phyloP scores from a whole-genome alignment of 2,329 filamentous ascomycete genomes.

The Fusarium brachygibbosum region DNA sequence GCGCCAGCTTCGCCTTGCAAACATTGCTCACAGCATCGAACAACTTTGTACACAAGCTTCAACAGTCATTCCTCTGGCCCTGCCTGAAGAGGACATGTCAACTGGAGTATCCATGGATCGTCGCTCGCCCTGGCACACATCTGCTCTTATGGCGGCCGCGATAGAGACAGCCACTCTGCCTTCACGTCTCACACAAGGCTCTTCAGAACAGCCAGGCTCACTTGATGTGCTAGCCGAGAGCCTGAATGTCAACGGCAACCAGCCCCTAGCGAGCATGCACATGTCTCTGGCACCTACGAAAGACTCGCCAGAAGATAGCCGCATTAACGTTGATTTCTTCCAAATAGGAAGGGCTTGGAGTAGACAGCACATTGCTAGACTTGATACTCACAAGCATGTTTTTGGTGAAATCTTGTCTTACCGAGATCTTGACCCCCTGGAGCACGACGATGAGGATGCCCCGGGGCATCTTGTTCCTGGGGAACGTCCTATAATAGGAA shows the following conservation, averaged over 20 bases:
- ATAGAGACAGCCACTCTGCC: slow-evolving; percentile 85
- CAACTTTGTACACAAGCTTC: slow-evolving; percentile 79
- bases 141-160: slow-evolving; percentile 80
- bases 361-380: slow-evolving; percentile 21
- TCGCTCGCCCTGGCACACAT: slow-evolving; percentile 81
- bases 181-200: slow-evolving; percentile 71
- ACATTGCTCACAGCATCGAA: slow-evolving; percentile 79
- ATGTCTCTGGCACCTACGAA: slow-evolving; percentile 68
- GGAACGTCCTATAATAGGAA: slow-evolving; percentile 47
- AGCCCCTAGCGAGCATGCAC: slow-evolving; percentile 80
- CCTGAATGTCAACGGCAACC: slow-evolving; percentile 81
- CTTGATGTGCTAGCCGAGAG: slow-evolving; percentile 74
- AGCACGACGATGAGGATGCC: slow-evolving; percentile 11
- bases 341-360: slow-evolving; percentile 44
- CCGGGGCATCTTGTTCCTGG: slow-evolving; percentile 7
- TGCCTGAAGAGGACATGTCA: slow-evolving; percentile 70
- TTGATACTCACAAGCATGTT: slow-evolving; percentile 41
- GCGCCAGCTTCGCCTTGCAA: slow-evolving; percentile 71
- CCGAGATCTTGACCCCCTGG: slow-evolving; percentile 38
- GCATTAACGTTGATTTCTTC: slow-evolving; percentile 53
- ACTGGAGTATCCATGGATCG: slow-evolving; percentile 70
- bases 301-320: slow-evolving; percentile 48
- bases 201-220: slow-evolving; percentile 58
- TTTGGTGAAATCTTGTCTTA: slow-evolving; percentile 50
- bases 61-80: slow-evolving; percentile 80